Evolutionary conservation across 2,329 filamentous ascomycete species (phyloP), one percentile per base, ranked within the genome.

Genomic region (Trichophyton simii): DNA sequence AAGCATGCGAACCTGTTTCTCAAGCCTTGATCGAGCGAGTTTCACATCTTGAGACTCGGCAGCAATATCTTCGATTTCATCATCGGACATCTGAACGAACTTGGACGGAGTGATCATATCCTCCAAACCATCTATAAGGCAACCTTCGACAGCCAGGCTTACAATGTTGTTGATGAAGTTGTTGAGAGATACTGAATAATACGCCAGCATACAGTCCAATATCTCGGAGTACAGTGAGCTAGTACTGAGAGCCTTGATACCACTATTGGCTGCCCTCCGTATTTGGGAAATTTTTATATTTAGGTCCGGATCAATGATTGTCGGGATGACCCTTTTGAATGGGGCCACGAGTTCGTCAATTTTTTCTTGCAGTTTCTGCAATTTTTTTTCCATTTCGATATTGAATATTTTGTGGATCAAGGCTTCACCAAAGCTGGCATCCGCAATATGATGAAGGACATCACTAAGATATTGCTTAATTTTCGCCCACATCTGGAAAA

Each of bases 101-200:
- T 59, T 67, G 0, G 65, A 63, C 2, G 72, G 70, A 1, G 71
- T 72, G 15, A 76, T 64, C 25, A 75, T 67, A 2, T 67, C 66
- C 9, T 70, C 69, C 0, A 76, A 63, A 2, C 70, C 70, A 52
- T 66, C 68, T 28, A 76, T 67, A 8, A 76, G 69, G 54, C 72
- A 74, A 57, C 72, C 72, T 65, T 76, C 73, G 34, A 75, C 65
- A 1, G 71, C 73, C 13, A 75, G 66, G 28, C 69, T 63, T 6
- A 72, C 68, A 6, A 76, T 65, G 48, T 75, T 75, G 50, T 75
- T 71, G 2, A 71, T 68, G 63, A 76, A 75, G 18, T 65, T 67
- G n/a, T 67, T 63, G 1, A 71, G 62, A 48, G 70, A 67, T 52
- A 68, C 63, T 34, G 66, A 48, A 59, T 68, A 70, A 57, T 69